Evolutionary conservation across 108 stramenopile species (phyloP).

Genomic region (Skeletonema grethae): DNA sequence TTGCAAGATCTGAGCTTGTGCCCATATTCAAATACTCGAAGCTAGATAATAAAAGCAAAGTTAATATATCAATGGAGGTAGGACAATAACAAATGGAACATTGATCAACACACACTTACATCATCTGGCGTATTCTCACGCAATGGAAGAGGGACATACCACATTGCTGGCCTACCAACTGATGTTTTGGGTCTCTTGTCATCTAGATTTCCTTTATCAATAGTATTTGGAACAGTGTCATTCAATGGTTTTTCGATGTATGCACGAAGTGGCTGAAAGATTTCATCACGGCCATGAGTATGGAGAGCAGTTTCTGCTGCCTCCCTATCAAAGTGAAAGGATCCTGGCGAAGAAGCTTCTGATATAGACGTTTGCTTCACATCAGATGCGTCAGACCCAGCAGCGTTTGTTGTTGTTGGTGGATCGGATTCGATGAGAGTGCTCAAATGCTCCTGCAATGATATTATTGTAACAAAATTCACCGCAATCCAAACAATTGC

Average conservation of each 20-base stretch:
- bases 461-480: not conserved
- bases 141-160: conserved; percentile 63
- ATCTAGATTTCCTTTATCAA: conserved; percentile 46
- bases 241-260: conserved; percentile 62
- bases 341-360: not conserved
- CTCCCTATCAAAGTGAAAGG: conserved; percentile 14
- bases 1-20: conserved; percentile 54
- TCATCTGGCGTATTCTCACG: conserved; percentile 56
- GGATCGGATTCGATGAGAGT: not conserved
- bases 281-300: conserved; percentile 19
- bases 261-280: conserved; percentile 56
- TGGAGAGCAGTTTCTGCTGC: conserved; percentile 33
- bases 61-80: not conserved
- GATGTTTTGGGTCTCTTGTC: conserved; percentile 42
- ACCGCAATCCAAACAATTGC: not conserved
- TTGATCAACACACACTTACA: conserved; percentile 21
- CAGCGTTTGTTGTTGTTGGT: not conserved
- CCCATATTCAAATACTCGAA: conserved; percentile 45
- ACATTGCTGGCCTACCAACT: conserved; percentile 52
- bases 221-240: conserved; percentile 54
- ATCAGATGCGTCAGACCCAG: not conserved
- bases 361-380: not conserved
- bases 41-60: conserved; percentile 6
- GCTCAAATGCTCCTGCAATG: conserved; percentile 5
- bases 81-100: not conserved